These are phyloP conservation scores for Quercus tomentella DNA, from an alignment of 331 rosid genomes.

Conservation along the genomic window DNA sequence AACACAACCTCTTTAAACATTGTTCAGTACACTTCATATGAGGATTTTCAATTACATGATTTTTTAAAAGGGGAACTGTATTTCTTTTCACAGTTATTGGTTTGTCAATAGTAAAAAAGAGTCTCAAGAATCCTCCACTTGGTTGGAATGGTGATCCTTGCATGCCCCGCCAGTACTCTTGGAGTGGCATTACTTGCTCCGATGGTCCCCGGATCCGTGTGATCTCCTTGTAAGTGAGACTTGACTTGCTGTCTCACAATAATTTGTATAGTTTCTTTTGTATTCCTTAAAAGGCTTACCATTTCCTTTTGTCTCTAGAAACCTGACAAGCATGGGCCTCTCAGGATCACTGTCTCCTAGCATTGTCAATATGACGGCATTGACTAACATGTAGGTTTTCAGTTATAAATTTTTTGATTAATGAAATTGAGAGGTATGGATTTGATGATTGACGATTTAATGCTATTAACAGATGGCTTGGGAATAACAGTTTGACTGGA, in stretches of 20 bases:
- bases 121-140: slow-evolving; percentile 58
- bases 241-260: slow-evolving; percentile 9
- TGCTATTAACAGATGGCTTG: slow-evolving; percentile 66
- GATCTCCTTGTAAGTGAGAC: slow-evolving; percentile 62
- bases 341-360: slow-evolving; percentile 77
- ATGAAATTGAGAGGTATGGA: slow-evolving; percentile 12
- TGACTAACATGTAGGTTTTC: slow-evolving; percentile 63
- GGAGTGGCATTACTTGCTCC: slow-evolving; percentile 91
- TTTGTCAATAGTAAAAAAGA: slow-evolving; percentile 40
- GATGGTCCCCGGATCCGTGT: slow-evolving; percentile 64
- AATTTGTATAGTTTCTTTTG: slow-evolving; percentile 11
- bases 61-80: slow-evolving; percentile 12
- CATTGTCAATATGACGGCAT: slow-evolving; percentile 80
- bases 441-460: slow-evolving; percentile 22
- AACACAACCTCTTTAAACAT: not conserved
- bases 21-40: not conserved
- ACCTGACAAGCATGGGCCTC: slow-evolving; percentile 74
- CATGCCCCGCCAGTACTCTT: slow-evolving; percentile 68
- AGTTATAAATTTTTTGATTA: not conserved
- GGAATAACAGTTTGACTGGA: slow-evolving; percentile 78
- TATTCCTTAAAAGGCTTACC: slow-evolving; percentile 7
- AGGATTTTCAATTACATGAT: not conserved
- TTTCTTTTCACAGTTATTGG: slow-evolving; percentile 58
- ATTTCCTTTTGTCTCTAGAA: slow-evolving; percentile 50
- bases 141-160: slow-evolving; percentile 98